Evolutionary conservation across 73 alveolate genomes (phyloP).

Genomic region (Tetrahymena borealis): DNA sequence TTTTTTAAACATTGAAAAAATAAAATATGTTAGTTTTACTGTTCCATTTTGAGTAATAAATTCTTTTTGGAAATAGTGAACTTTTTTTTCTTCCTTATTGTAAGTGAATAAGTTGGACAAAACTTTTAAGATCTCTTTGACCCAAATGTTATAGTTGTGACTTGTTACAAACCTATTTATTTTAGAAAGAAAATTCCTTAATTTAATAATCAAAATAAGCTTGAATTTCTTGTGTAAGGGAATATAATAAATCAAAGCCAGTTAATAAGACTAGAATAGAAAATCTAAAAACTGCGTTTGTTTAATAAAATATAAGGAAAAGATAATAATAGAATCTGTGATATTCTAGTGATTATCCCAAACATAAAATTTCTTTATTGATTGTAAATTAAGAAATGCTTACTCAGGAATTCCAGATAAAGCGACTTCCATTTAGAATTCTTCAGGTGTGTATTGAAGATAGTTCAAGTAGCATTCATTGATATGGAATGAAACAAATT

Average conservation of each 20-base stretch:
- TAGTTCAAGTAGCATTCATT: not conserved
- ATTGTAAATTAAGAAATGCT: not conserved
- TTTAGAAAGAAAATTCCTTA: not conserved
- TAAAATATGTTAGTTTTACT: not conserved
- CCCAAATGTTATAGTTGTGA: not conserved
- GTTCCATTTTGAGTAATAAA: not conserved
- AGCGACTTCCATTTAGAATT: not conserved
- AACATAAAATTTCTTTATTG: too few relatives aligned
- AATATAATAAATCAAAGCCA: too few relatives aligned
- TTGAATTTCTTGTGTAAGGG: too few relatives aligned
- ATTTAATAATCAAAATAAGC: too few relatives aligned
- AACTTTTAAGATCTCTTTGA: not conserved
- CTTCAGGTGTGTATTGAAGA: not conserved
- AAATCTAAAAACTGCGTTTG: too few relatives aligned
- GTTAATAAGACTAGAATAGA: too few relatives aligned
- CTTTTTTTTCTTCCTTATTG: not conserved
- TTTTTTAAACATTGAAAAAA: not conserved
- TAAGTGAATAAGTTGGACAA: not conserved
- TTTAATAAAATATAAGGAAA: too few relatives aligned
- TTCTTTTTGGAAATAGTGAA: not conserved
- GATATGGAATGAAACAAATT: not conserved
- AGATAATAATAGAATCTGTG: too few relatives aligned
- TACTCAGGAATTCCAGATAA: not conserved
- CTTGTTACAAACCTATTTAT: not conserved
- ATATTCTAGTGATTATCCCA: too few relatives aligned